These are phyloP conservation scores for Xylariales sp. DNA, from an alignment of 2,329 filamentous ascomycete genomes.

Conservation along the genomic window DNA sequence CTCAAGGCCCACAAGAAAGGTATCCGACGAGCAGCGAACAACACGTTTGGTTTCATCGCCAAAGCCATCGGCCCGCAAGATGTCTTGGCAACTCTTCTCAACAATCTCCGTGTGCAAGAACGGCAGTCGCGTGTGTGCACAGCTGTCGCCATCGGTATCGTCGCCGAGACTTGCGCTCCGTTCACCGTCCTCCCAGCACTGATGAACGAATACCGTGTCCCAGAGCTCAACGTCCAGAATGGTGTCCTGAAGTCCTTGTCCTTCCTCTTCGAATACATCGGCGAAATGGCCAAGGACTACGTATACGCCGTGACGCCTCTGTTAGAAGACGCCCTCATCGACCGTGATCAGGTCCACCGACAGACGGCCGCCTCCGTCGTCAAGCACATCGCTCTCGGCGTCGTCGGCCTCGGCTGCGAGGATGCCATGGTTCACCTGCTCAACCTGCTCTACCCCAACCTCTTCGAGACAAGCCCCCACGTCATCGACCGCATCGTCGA, in stretches of 20 bases:
- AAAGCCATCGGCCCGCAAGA: slow-evolving; percentile 98
- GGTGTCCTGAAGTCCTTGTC: slow-evolving; percentile 95
- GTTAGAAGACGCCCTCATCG: slow-evolving; percentile 93
- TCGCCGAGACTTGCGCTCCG: slow-evolving; percentile 95
- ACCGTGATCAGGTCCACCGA: slow-evolving; percentile 94
- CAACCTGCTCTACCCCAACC: slow-evolving; percentile 91
- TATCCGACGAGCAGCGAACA: slow-evolving; percentile 95
- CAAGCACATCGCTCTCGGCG: slow-evolving; percentile 94
- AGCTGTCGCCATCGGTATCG: slow-evolving; percentile 95
- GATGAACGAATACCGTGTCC: slow-evolving; percentile 99
- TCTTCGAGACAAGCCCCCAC: slow-evolving; percentile 97
- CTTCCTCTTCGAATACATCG: slow-evolving; percentile 98
- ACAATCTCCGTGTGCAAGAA: slow-evolving; percentile 95
- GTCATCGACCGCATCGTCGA: slow-evolving; percentile 98
- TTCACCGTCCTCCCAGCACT: slow-evolving; percentile 97
- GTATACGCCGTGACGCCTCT: slow-evolving; percentile 96
- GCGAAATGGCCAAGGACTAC: slow-evolving; percentile 99
- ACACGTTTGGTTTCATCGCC: slow-evolving; percentile 98
- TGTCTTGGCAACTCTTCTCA: slow-evolving; percentile 89
- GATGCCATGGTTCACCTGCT: slow-evolving; percentile 98
- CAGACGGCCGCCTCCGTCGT: slow-evolving; percentile 96
- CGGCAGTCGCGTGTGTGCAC: slow-evolving; percentile 98
- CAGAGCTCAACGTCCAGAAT: slow-evolving; percentile 97
- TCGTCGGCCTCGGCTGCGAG: slow-evolving; percentile 96
- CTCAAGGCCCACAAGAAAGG: slow-evolving; percentile 99